These are phyloP conservation scores for Fusarium euwallaceae DNA, from an alignment of 2,329 filamentous ascomycete species.

Conservation along the genomic window DNA sequence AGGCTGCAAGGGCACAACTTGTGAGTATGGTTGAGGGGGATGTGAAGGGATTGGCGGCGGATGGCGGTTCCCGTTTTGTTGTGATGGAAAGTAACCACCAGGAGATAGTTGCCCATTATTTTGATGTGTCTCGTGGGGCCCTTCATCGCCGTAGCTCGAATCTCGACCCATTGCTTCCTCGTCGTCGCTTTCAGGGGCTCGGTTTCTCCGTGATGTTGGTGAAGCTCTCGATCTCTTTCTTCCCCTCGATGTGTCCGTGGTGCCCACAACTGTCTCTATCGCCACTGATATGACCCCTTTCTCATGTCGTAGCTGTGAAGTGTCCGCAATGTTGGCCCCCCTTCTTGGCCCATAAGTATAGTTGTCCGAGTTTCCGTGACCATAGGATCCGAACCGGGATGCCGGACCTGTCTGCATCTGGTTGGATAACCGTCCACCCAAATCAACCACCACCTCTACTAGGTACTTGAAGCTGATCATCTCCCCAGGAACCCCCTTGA, in stretches of 20 bases:
- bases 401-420: constrained; percentile 73
- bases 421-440: constrained; percentile 87
- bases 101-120: constrained; percentile 36
- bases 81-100: constrained; percentile 44
- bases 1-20: constrained; percentile 26
- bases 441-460: constrained; percentile 90
- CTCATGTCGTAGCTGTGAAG: constrained; percentile 85
- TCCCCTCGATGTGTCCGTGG: constrained; percentile 75
- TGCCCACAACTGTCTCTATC: constrained; percentile 91
- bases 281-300: constrained; percentile 91
- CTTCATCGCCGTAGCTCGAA: constrained; percentile 38
- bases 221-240: constrained; percentile 45
- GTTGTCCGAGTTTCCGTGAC: constrained; percentile 46
- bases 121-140: constrained; percentile 35
- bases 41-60: constrained; percentile 40
- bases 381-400: constrained; percentile 56
- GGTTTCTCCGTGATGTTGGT: constrained; percentile 45
- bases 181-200: constrained; percentile 50
- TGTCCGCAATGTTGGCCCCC: constrained; percentile 82
- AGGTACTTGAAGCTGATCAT: constrained; percentile 98
- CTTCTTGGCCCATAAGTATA: constrained; percentile 50
- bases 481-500: constrained; percentile 86
- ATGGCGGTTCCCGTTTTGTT: constrained; percentile 55
- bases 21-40: constrained; percentile 53
- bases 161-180: constrained; percentile 46